A percentile compares a stretch with the other conserved stretches of the same genome.
phyloP scores from a whole-genome alignment of 2,329 filamentous ascomycete genomes.

The Epichloe glyceriae region DNA sequence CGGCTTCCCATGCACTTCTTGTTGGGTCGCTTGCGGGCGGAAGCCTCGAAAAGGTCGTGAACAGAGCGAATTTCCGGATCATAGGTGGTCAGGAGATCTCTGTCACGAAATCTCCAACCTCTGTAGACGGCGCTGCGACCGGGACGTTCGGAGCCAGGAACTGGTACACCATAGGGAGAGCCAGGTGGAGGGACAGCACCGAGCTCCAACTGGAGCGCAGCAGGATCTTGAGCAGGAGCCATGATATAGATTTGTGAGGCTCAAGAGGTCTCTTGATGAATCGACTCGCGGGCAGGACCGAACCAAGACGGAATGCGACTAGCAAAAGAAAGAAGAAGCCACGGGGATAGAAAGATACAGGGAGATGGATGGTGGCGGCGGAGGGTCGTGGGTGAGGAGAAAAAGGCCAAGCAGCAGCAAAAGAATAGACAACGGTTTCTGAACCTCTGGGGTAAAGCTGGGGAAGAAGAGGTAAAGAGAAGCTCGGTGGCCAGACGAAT shows the following conservation, averaged over 20 bases:
- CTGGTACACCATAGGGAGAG: slow-evolving; percentile 61
- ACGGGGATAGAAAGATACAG: neutral
- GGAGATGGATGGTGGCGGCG: neutral
- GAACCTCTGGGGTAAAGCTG: slow-evolving; percentile 1
- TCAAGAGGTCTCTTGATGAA: slow-evolving; percentile 3
- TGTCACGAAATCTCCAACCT: slow-evolving; percentile 65
- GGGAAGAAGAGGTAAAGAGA: neutral
- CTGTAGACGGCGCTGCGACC: slow-evolving; percentile 69
- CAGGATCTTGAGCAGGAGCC: slow-evolving; percentile 19
- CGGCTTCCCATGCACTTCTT: slow-evolving; percentile 68
- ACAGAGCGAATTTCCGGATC: slow-evolving; percentile 59
- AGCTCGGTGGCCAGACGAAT: neutral
- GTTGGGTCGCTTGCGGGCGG: slow-evolving; percentile 49
- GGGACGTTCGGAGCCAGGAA: slow-evolving; percentile 62
- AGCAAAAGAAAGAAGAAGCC: neutral
- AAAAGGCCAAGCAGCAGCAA: neutral
- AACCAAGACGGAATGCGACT: neutral
- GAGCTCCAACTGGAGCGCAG: slow-evolving; percentile 39
- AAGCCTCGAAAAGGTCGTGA: slow-evolving; percentile 68
- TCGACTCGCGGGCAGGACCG: neutral
- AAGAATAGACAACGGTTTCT: neutral
- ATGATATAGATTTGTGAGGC: slow-evolving; percentile 12
- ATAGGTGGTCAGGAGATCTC: slow-evolving; percentile 54
- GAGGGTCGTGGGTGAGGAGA: neutral
- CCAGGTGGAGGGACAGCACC: slow-evolving; percentile 55